Conservation (phyloP, 1,284 basidiomycete genomes). For the Jaminaea rosea region DNA sequence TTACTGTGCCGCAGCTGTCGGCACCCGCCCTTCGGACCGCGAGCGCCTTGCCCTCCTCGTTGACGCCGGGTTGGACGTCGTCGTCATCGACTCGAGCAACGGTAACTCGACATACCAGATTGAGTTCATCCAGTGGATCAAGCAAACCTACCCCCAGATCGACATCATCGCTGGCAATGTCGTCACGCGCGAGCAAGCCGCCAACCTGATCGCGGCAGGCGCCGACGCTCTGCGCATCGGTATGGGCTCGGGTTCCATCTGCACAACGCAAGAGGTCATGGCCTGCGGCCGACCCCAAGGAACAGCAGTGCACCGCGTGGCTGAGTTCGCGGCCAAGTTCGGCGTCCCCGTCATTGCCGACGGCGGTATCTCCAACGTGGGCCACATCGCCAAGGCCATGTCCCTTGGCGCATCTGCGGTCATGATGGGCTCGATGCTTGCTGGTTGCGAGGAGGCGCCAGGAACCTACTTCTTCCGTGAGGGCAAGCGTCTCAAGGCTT, state of each 20-base stretch:
- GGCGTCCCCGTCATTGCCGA: conserved; percentile 98
- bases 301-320: conserved; percentile 86
- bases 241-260: conserved; percentile 97
- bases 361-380: conserved; percentile 89
- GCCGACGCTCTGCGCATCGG: conserved; percentile 89
- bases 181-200: conserved; percentile 94
- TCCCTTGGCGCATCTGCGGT: conserved; percentile 87
- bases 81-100: conserved; percentile 90
- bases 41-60: conserved; percentile 77
- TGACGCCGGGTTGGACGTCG: conserved; percentile 90
- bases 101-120: conserved; percentile 90
- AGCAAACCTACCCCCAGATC: conserved; percentile 59
- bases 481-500: conserved; percentile 95
- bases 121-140: conserved; percentile 94
- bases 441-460: conserved; percentile 91
- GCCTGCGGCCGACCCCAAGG: conserved; percentile 98
- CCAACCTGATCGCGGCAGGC: conserved; percentile 82
- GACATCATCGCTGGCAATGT: conserved; percentile 97
- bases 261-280: conserved; percentile 99
- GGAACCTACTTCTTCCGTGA: conserved; percentile 99
- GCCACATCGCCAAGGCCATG: conserved; percentile 94
- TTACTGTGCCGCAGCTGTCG: conserved; percentile 92
- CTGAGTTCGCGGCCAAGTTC: conserved; percentile 85
- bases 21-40: conserved; percentile 80
- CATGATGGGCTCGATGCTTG: conserved; percentile 97